Conservation (phyloP, 1,284 basidiomycete species). For the Trametes polyzona region DNA sequence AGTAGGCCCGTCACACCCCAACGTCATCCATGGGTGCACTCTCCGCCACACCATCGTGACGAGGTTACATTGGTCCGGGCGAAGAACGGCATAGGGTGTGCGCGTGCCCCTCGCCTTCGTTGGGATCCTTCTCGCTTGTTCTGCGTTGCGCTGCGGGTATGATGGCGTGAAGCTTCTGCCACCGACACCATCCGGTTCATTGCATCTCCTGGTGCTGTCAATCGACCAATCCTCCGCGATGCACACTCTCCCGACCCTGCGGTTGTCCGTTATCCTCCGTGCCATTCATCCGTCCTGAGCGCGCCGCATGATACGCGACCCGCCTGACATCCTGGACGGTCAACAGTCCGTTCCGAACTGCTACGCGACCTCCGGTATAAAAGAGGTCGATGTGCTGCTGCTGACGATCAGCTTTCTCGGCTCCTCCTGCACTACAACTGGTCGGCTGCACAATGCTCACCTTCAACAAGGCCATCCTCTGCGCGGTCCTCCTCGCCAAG, state of each 20-base stretch:
- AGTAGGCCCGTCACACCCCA: neutral
- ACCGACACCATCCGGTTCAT: neutral
- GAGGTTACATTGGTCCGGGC: constrained; percentile 6
- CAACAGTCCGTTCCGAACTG: neutral
- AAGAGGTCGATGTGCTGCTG: neutral
- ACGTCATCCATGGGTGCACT: constrained; percentile 10
- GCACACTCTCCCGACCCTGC: constrained; percentile 1
- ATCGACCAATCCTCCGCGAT: constrained; percentile 14
- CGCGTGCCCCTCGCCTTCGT: neutral
- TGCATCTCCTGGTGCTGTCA: constrained; percentile 2
- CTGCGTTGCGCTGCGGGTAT: neutral
- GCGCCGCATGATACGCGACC: constrained; percentile 2
- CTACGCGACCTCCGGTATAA: constrained; percentile 5
- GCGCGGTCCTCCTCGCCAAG: constrained; percentile 24
- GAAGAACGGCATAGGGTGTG: neutral
- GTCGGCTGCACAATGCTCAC: constrained; percentile 21
- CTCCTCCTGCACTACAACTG: constrained; percentile 11
- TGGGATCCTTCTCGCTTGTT: constrained; percentile 7
- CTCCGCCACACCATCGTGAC: constrained; percentile 6
- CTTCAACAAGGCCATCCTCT: constrained; percentile 27
- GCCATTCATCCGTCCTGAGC: constrained; percentile 7
- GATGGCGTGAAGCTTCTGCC: constrained; percentile 11
- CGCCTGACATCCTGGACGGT: neutral
- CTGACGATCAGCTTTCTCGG: constrained; percentile 23
- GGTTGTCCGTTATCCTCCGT: constrained; percentile 17